phyloP scores from a whole-genome alignment of 2,329 filamentous ascomycete genomes.

The Cercospora zeae-maydis region DNA sequence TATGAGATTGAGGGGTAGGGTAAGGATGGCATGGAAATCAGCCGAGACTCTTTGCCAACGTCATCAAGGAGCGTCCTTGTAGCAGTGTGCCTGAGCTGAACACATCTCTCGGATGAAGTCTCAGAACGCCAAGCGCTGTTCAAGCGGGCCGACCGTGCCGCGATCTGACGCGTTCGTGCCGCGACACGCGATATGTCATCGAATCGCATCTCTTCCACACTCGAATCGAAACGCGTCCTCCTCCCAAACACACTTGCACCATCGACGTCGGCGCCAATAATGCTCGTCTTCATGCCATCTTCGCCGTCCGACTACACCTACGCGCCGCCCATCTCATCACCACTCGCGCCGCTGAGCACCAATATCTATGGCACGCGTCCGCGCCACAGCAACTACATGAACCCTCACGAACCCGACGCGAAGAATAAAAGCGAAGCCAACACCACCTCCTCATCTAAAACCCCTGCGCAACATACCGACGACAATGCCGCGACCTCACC shows the following conservation, averaged over 20 bases:
- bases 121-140: not conserved
- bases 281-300: conserved; percentile 20
- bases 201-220: not conserved
- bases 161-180: conserved; percentile 1
- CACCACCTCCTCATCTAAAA: not conserved
- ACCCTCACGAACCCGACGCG: conserved; percentile 1
- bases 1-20: not conserved
- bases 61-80: not conserved
- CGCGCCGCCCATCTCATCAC: conserved; percentile 39
- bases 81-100: not conserved
- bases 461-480: not conserved
- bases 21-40: not conserved
- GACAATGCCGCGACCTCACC: not conserved
- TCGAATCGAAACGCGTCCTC: not conserved
- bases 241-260: not conserved
- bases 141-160: not conserved
- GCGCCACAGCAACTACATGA: conserved; percentile 16
- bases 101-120: not conserved
- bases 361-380: conserved; percentile 35
- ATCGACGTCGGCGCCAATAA: not conserved
- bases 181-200: conserved; percentile 3
- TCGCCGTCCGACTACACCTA: conserved; percentile 25
- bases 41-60: not conserved
- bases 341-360: conserved; percentile 44
- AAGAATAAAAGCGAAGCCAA: conserved; percentile 13